These are phyloP conservation scores for Dioszegia crocea DNA, from an alignment of 768 basidiomycete species.

Conservation along the genomic window DNA sequence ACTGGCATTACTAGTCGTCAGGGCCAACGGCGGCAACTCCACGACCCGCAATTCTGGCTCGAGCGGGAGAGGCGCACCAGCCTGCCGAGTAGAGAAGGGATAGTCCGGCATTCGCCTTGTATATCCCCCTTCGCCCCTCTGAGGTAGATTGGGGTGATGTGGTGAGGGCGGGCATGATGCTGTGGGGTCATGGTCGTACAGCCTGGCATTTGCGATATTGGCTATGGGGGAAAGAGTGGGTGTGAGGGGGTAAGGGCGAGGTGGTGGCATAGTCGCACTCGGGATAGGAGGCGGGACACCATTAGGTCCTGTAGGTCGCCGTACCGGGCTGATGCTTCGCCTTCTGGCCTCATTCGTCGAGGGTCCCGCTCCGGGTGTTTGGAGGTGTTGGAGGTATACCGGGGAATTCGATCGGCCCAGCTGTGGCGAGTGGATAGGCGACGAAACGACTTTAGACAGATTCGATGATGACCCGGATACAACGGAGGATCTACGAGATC, in stretches of 20 bases:
- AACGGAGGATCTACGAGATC: not conserved
- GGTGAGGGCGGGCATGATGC: conserved; percentile 33
- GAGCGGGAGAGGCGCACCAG: not conserved
- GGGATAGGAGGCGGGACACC: not conserved
- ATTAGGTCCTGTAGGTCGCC: too few relatives aligned
- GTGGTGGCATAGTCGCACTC: not conserved
- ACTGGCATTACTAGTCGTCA: conserved; percentile 9
- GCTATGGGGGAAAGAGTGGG: not conserved
- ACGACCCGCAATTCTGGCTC: conserved; percentile 17
- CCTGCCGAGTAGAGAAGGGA: not conserved
- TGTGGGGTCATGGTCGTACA: conserved; percentile 22
- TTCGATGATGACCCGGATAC: not conserved
- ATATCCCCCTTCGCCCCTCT: too few relatives aligned
- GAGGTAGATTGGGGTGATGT: not conserved
- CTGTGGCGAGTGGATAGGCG: not conserved
- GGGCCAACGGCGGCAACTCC: conserved; percentile 26
- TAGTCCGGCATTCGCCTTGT: not conserved
- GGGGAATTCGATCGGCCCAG: not conserved
- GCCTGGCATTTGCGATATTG: not conserved
- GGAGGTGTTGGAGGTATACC: not conserved
- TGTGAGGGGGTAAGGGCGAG: not conserved
- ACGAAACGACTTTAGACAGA: not conserved
- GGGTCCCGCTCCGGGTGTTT: not conserved
- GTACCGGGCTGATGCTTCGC: not conserved
- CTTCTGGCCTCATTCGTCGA: not conserved